Conservation (phyloP, 1,284 basidiomycete species). For the Termitomyces sp. region DNA sequence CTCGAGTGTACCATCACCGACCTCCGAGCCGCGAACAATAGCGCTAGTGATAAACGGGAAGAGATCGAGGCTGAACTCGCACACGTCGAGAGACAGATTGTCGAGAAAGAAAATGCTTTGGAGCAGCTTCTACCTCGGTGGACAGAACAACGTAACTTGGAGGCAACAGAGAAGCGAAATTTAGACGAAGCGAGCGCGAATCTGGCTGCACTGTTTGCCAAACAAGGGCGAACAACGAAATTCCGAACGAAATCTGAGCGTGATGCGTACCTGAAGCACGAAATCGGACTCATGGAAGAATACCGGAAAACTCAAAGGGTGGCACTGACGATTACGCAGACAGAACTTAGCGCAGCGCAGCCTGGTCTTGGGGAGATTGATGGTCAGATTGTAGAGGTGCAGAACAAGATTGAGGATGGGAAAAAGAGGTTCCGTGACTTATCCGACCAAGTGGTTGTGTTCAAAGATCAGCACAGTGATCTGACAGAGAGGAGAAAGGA, state of each 20-base stretch:
- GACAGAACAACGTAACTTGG: conserved; percentile 49
- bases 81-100: conserved; percentile 55
- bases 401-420: conserved; percentile 74
- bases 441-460: conserved; percentile 54
- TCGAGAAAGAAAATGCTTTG: conserved; percentile 58
- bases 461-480: conserved; percentile 72
- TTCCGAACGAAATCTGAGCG: conserved; percentile 83
- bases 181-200: conserved; percentile 72
- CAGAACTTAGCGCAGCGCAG: conserved; percentile 42
- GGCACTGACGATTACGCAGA: conserved; percentile 43
- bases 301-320: conserved; percentile 48
- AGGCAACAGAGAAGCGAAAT: conserved; percentile 62
- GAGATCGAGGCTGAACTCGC: conserved; percentile 66
- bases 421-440: conserved; percentile 65
- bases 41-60: conserved; percentile 59
- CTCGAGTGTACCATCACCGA: conserved; percentile 83
- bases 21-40: conserved; percentile 57
- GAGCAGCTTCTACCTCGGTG: conserved; percentile 64
- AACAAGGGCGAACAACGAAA: conserved; percentile 82
- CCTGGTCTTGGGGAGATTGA: conserved; percentile 53
- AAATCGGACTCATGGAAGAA: conserved; percentile 66
- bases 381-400: conserved; percentile 54
- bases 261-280: conserved; percentile 70
- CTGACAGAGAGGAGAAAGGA: conserved; percentile 84
- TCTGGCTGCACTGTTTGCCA: conserved; percentile 74